Evolutionary conservation across 768 basidiomycete species (phyloP).

Genomic region (Mycena venus): DNA sequence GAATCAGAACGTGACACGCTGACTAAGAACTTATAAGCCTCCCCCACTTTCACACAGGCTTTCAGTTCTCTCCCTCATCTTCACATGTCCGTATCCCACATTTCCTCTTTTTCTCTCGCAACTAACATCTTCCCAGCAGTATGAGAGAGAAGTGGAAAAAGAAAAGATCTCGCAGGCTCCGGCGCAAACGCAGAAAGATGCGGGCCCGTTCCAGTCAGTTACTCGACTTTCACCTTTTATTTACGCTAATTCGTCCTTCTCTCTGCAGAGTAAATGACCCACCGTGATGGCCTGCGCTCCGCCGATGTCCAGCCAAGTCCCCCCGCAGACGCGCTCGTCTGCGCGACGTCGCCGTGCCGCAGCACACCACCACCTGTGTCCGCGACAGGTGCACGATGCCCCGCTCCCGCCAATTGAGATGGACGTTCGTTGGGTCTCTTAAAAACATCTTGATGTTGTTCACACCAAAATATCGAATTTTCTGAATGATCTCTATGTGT

Average conservation of each 20-base stretch:
- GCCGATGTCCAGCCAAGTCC: constrained; percentile 26
- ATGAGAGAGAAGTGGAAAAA: constrained; percentile 99
- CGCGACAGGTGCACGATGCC: constrained; percentile 24
- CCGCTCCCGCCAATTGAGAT: constrained; percentile 23
- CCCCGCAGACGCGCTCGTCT: constrained; percentile 29
- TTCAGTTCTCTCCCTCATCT: constrained; percentile 7
- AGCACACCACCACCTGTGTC: constrained; percentile 14
- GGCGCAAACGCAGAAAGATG: constrained; percentile 97
- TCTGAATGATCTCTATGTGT: too few species aligned
- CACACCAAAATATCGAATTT: constrained; percentile 20
- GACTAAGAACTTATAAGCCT: too few species aligned
- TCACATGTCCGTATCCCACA: constrained; percentile 15
- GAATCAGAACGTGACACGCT: too few species aligned
- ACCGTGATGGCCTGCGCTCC: constrained; percentile 19
- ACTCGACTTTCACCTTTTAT: neutral
- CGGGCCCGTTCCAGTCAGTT: constrained; percentile 92
- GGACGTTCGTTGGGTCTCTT: constrained; percentile 25
- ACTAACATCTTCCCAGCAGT: constrained; percentile 44
- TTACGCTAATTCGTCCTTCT: neutral
- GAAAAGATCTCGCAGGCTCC: constrained; percentile 92
- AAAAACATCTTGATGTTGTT: constrained; percentile 28
- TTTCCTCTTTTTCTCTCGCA: neutral
- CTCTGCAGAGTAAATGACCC: constrained; percentile 30
- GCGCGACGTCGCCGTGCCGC: constrained; percentile 27
- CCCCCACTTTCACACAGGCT: neutral